Conservation (phyloP, 2,329 filamentous ascomycete species). For the Phialocephala sp. region DNA sequence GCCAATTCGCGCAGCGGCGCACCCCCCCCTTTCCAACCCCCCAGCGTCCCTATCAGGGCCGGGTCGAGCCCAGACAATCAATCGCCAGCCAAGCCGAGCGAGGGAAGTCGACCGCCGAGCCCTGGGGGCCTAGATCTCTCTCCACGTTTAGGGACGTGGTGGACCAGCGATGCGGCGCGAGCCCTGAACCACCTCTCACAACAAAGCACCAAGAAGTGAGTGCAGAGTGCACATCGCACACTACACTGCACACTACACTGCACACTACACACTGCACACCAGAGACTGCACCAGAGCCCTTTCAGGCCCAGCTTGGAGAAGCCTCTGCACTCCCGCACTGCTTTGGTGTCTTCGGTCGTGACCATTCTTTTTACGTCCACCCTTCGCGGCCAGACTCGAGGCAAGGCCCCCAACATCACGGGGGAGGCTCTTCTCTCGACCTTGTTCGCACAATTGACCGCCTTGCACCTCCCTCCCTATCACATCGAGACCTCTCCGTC, state of each 20-base stretch:
- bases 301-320: neutral
- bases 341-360: neutral
- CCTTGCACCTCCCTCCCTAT: slow-evolving; percentile 17
- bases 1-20: too few relatives aligned
- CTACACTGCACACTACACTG: too few relatives aligned
- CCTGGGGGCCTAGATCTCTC: neutral
- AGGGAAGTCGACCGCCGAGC: neutral
- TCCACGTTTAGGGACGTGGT: neutral
- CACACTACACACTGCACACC: too few relatives aligned
- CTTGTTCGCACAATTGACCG: neutral
- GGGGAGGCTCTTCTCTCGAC: neutral
- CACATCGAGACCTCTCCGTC: slow-evolving; percentile 13
- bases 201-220: neutral
- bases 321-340: neutral
- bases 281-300: too few relatives aligned
- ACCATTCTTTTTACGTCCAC: neutral
- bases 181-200: neutral
- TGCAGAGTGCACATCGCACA: too few relatives aligned
- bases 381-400: neutral
- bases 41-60: neutral
- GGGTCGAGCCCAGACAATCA: neutral
- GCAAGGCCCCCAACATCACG: neutral
- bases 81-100: neutral
- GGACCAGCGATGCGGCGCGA: neutral
- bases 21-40: too few relatives aligned